Evolutionary conservation across 768 basidiomycete genomes (phyloP).

Genomic region (Neoboletus brunneissimus): DNA sequence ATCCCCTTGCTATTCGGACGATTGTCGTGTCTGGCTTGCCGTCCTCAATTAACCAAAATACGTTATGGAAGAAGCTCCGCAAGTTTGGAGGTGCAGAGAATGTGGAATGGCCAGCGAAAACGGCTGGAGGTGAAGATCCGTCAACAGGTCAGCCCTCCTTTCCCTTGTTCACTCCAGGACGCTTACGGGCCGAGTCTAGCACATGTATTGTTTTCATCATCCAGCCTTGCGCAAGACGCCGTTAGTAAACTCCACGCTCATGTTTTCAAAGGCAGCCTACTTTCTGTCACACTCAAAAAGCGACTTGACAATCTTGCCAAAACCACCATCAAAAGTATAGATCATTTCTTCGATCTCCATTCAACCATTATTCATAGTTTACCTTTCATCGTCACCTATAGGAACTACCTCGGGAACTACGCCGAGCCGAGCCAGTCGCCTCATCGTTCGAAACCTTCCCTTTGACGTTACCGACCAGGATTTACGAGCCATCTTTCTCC

Average conservation of each 20-base stretch:
- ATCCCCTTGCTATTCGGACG: conserved; percentile 84
- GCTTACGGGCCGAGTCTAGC: conserved; percentile 40
- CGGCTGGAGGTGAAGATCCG: conserved; percentile 44
- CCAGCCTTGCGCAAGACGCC: conserved; percentile 65
- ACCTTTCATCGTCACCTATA: not conserved
- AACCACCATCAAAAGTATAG: conserved; percentile 32
- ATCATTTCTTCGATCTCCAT: not conserved
- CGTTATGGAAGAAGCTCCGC: conserved; percentile 82
- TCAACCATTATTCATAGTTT: not conserved
- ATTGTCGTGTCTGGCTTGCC: conserved; percentile 77
- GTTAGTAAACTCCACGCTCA: conserved; percentile 85
- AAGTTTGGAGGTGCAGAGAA: conserved; percentile 77
- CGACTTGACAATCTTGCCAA: conserved; percentile 68
- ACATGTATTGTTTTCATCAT: conserved; percentile 68
- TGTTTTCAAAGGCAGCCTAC: conserved; percentile 82
- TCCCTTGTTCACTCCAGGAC: not conserved
- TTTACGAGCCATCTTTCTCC: conserved; percentile 80
- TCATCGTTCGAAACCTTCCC: conserved; percentile 90
- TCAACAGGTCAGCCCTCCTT: conserved; percentile 42
- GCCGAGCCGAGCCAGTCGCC: conserved; percentile 70
- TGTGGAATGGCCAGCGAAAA: conserved; percentile 64
- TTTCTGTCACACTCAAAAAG: conserved; percentile 89
- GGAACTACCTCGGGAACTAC: conserved; percentile 39
- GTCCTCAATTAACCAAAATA: conserved; percentile 55
- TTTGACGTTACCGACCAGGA: conserved; percentile 83